phyloP scores from a whole-genome alignment of 2,329 filamentous ascomycete species.

The Torrubiella hemipterigena region DNA sequence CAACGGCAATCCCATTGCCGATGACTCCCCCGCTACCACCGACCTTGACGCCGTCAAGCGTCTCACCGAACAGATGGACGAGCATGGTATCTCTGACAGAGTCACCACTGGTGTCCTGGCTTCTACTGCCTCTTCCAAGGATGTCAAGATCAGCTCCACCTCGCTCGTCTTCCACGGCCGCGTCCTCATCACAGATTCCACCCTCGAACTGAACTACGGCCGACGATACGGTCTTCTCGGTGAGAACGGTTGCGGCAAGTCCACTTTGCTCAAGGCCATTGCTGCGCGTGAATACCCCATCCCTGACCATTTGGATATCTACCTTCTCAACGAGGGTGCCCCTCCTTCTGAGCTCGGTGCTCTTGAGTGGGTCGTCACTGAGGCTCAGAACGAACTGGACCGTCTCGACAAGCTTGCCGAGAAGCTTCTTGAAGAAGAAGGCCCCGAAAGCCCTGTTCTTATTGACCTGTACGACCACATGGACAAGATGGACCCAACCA shows the following conservation, averaged over 20 bases:
- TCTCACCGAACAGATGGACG: slow-evolving; percentile 85
- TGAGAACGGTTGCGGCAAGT: slow-evolving; percentile 99
- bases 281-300: slow-evolving; percentile 89
- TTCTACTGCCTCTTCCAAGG: slow-evolving; percentile 72
- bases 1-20: slow-evolving; percentile 41
- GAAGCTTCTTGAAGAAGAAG: slow-evolving; percentile 80
- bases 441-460: slow-evolving; percentile 79
- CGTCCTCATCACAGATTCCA: slow-evolving; percentile 89
- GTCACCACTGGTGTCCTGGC: slow-evolving; percentile 95
- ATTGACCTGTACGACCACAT: slow-evolving; percentile 98
- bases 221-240: slow-evolving; percentile 90
- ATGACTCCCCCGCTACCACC: slow-evolving; percentile 56
- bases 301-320: slow-evolving; percentile 94
- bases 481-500: slow-evolving; percentile 97
- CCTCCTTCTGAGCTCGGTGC: slow-evolving; percentile 81
- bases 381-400: slow-evolving; percentile 88
- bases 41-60: slow-evolving; percentile 70
- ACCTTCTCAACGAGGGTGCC: slow-evolving; percentile 94
- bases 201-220: slow-evolving; percentile 83
- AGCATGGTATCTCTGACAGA: slow-evolving; percentile 90
- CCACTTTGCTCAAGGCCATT: slow-evolving; percentile 92
- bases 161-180: slow-evolving; percentile 96
- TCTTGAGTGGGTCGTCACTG: slow-evolving; percentile 90
- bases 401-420: slow-evolving; percentile 82
- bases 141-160: slow-evolving; percentile 92